A percentile compares a stretch with the other conserved stretches of the same genome.
These are phyloP conservation scores for Aulographum hederae DNA, from an alignment of 2,329 filamentous ascomycete species.

Conservation along the genomic window DNA sequence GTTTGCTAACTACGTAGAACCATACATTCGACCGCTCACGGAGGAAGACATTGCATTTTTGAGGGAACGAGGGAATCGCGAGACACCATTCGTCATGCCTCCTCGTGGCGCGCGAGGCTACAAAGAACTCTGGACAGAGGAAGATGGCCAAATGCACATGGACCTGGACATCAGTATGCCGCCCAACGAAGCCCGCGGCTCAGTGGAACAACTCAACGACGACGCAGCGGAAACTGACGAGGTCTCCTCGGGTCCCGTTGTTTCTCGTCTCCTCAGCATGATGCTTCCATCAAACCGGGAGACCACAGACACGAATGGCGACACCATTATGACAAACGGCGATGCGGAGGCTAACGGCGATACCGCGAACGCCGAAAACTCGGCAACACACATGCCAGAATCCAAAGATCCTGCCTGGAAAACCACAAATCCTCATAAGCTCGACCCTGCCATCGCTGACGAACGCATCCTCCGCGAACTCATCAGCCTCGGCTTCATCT, in stretches of 20 bases:
- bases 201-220: constrained; percentile 72
- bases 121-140: constrained; percentile 80
- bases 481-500: constrained; percentile 73
- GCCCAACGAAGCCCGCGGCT: constrained; percentile 68
- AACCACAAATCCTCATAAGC: constrained; percentile 69
- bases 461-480: constrained; percentile 84
- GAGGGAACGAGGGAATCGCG: constrained; percentile 72
- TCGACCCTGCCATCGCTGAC: constrained; percentile 44
- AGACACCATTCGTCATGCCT: constrained; percentile 70
- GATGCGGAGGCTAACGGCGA: constrained; percentile 28
- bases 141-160: constrained; percentile 64
- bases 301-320: constrained; percentile 33
- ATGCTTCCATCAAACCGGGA: no score
- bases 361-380: constrained; percentile 11
- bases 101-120: constrained; percentile 73
- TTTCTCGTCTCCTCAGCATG: constrained; percentile 61
- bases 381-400: constrained; percentile 61
- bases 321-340: constrained; percentile 20
- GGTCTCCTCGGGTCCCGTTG: constrained; percentile 71
- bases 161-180: constrained; percentile 51
- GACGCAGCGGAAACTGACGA: constrained; percentile 76
- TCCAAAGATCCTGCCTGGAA: constrained; percentile 62
- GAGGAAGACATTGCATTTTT: constrained; percentile 92
- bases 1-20: constrained; percentile 83
- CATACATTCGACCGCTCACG: constrained; percentile 72